phyloP scores from a whole-genome alignment of 305 asterid species.

The Andrographis paniculata region DNA sequence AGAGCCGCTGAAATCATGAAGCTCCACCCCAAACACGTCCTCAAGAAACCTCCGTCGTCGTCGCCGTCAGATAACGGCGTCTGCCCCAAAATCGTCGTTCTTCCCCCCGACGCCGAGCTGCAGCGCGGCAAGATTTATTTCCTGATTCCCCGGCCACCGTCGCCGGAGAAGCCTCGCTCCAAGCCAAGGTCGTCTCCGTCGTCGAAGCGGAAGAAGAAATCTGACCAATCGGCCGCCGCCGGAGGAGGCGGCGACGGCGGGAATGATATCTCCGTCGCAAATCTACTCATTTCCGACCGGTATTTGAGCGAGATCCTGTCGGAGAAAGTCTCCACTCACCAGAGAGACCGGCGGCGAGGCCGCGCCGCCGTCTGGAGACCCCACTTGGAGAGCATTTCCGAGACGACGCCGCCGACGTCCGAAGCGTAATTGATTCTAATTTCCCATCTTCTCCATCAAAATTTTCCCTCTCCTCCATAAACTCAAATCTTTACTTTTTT shows the following conservation, averaged over 20 bases:
- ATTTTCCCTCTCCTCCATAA: not conserved
- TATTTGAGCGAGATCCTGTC: conserved; percentile 79
- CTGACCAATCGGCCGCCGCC: not conserved
- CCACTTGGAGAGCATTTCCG: conserved; percentile 75
- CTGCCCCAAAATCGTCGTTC: conserved; percentile 60
- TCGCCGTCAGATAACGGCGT: conserved; percentile 42
- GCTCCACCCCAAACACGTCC: conserved; percentile 72
- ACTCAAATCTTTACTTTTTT: too few relatives aligned
- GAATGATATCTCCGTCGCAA: conserved; percentile 13
- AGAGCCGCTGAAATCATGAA: conserved; percentile 75
- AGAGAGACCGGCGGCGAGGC: conserved; percentile 76
- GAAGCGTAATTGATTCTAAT: not conserved
- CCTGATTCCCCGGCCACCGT: conserved; percentile 60
- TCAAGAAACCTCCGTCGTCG: conserved; percentile 69
- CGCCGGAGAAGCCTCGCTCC: conserved; percentile 32
- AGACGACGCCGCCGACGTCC: conserved; percentile 41
- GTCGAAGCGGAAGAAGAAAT: conserved; percentile 29
- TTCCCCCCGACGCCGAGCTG: conserved; percentile 73
- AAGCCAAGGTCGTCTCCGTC: conserved; percentile 24
- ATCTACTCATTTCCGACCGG: conserved; percentile 37
- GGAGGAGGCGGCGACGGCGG: not conserved
- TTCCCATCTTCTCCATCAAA: conserved; percentile 9
- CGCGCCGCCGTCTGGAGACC: conserved; percentile 83
- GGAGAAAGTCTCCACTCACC: conserved; percentile 55
- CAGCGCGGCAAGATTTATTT: conserved; percentile 90